Base-by-base conservation (phyloP, 768 basidiomycete genomes). In the Cystofilobasidium bisporidii region DNA sequence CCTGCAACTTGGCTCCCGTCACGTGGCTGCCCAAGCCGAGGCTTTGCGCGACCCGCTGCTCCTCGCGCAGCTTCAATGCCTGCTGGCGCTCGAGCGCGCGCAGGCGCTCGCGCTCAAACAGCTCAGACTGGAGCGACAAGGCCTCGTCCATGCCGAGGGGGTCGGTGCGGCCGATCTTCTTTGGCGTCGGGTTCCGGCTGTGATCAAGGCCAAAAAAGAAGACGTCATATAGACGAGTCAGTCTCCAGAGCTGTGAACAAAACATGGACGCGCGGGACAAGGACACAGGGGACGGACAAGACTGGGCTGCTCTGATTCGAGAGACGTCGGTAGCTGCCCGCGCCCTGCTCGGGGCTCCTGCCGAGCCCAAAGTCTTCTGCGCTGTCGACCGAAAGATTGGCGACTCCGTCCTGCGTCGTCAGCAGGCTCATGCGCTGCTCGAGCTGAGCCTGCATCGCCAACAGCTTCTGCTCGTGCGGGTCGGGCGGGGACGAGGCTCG, bases 161-260 rank as follows among this genome's bases (percentile, higher is more conserved):
- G 28, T 28, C 53, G 26, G 53, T 56, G 3, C 26, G 53, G 53
- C 53, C 53, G 15, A 20, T 32, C 30, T 56, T 56, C 28, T 22
- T 12, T 5, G 53, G 53, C 15, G 53, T 56, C 30, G 53, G 53
- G 53, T 56, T 56, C 30, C 28, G 53, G 53, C 53, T 56, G n/a
- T n/a, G 53, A 4, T 50, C 11, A 9, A 20, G 26, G 17, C 6
- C 18, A n/a, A n/a, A n/a, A n/a, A n/a, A n/a, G n/a, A n/a, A n/a
- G n/a, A 50, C 22, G 22, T n/a, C 24, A 6, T 11, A 50, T 20
- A 50, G 20, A 50, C 9, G 48, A 53, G 36, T 36, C 36, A 12
- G 36, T 36, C 48, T n/a, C n/a, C n/a, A n/a, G n/a, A 24, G 41
- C 15, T 43, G 41, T 14, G 41, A 20, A 15, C n/a, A n/a, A 20